Conservation (phyloP, 1,284 basidiomycete genomes). For the Coniophora puteana region DNA sequence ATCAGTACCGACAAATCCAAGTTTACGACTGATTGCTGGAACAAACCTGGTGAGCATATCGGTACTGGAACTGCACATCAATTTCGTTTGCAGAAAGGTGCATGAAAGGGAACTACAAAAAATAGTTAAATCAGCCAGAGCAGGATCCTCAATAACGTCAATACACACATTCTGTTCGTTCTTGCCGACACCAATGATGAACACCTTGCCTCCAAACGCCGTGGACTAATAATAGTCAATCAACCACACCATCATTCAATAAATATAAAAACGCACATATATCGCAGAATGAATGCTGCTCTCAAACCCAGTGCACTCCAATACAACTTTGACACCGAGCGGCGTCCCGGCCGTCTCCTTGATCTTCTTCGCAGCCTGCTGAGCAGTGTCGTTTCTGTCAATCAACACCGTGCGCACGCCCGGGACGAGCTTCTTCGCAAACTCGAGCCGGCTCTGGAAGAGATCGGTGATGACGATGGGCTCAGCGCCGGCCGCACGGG, state of each 20-base stretch:
- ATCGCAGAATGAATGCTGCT: conserved; percentile 66
- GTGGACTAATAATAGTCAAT: conserved; percentile 35
- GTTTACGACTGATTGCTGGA: neutral
- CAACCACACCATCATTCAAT: conserved; percentile 1
- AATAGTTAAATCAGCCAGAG: neutral
- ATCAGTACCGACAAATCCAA: neutral
- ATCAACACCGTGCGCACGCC: conserved; percentile 58
- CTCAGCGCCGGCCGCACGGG: conserved; percentile 76
- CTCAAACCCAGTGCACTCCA: conserved; percentile 81
- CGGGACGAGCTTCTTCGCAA: conserved; percentile 77
- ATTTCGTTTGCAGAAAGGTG: conserved; percentile 64
- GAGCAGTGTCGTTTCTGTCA: conserved; percentile 35
- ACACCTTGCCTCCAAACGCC: conserved; percentile 59
- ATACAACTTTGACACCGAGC: conserved; percentile 41
- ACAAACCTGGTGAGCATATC: conserved; percentile 56
- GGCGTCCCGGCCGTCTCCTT: conserved; percentile 44
- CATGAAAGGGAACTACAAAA: conserved; percentile 60
- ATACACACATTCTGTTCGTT: conserved; percentile 48
- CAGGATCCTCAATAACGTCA: neutral
- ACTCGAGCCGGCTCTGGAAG: conserved; percentile 74
- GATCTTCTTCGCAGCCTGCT: conserved; percentile 47
- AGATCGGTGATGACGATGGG: conserved; percentile 80
- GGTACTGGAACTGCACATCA: conserved; percentile 61
- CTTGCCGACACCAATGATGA: conserved; percentile 64
- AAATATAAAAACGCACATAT: conserved; percentile 39